These are phyloP conservation scores for Cryptococcus sp. DNA, from an alignment of 1,284 basidiomycete species.

Conservation along the genomic window DNA sequence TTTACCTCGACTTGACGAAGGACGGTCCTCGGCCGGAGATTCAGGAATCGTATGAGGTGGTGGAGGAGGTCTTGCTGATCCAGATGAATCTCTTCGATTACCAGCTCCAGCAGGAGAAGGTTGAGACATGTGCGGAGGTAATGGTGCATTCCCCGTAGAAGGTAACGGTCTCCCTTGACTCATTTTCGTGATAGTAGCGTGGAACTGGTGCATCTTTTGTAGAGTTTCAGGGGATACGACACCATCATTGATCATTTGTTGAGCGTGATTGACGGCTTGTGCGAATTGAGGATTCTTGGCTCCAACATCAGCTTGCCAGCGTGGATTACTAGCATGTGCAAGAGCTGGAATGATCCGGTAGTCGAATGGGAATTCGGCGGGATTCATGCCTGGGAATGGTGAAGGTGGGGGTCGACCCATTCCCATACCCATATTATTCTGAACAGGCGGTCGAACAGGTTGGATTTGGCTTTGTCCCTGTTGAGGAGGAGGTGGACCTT, in stretches of 20 bases:
- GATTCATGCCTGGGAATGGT: not conserved
- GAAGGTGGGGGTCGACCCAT: slow-evolving; percentile 7
- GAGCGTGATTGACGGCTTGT: slow-evolving; percentile 16
- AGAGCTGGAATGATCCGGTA: slow-evolving; percentile 28
- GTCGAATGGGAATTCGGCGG: slow-evolving; percentile 41
- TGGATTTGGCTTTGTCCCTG: slow-evolving; percentile 2
- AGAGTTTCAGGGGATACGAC: slow-evolving; percentile 28
- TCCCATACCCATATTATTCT: slow-evolving; percentile 15
- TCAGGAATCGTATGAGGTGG: not conserved
- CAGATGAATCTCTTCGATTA: not conserved
- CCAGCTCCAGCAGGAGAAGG: not conserved
- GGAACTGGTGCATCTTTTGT: slow-evolving; percentile 32
- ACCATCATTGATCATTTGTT: slow-evolving; percentile 18
- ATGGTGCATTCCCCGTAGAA: not conserved
- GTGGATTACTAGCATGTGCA: slow-evolving; percentile 20
- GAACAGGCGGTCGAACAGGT: slow-evolving; percentile 1
- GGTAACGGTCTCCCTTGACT: not conserved
- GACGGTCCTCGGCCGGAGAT: not conserved
- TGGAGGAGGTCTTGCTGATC: not conserved
- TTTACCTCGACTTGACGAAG: not conserved
- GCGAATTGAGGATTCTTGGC: slow-evolving; percentile 26
- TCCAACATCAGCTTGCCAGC: slow-evolving; percentile 32
- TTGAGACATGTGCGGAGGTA: not conserved
- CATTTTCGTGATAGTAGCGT: not conserved
- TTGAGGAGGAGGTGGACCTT: not conserved